Evolutionary conservation across 2,329 filamentous ascomycete genomes (phyloP).

Genomic region (Waltergamsia citrina): DNA sequence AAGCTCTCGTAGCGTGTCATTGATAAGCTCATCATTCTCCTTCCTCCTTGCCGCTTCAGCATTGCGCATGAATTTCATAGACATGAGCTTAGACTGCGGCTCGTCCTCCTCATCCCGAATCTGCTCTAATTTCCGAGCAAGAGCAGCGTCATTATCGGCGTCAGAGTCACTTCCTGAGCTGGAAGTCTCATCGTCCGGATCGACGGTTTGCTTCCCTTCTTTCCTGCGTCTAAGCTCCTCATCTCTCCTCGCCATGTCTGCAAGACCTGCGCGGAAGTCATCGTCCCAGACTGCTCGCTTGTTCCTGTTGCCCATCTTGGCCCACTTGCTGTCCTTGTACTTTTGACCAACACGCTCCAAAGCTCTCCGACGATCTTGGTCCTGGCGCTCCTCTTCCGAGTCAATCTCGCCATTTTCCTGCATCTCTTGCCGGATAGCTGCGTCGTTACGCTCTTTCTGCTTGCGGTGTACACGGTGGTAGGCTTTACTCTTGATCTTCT

Average conservation of each 20-base stretch:
- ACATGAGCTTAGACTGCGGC: slow-evolving; percentile 59
- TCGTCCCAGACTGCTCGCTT: slow-evolving; percentile 84
- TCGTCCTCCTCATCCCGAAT: slow-evolving; percentile 36
- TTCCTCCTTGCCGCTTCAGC: slow-evolving; percentile 78
- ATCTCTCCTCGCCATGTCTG: slow-evolving; percentile 72
- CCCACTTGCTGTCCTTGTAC: slow-evolving; percentile 87
- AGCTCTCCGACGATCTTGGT: slow-evolving; percentile 63
- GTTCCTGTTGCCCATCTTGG: slow-evolving; percentile 70
- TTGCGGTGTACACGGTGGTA: slow-evolving; percentile 89
- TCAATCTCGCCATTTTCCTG: slow-evolving; percentile 50
- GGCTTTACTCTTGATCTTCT: slow-evolving; percentile 97
- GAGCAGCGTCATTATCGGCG: slow-evolving; percentile 41
- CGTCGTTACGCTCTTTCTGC: slow-evolving; percentile 46
- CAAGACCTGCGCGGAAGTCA: slow-evolving; percentile 66
- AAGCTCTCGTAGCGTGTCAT: too few species aligned
- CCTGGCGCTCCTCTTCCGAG: slow-evolving; percentile 57
- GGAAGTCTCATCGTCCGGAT: slow-evolving; percentile 35
- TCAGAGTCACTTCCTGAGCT: slow-evolving; percentile 41
- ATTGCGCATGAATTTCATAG: slow-evolving; percentile 91
- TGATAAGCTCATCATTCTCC: slow-evolving; percentile 57
- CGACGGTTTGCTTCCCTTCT: slow-evolving; percentile 51
- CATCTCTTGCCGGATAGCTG: slow-evolving; percentile 41
- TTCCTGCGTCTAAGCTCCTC: slow-evolving; percentile 75
- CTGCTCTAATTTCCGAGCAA: slow-evolving; percentile 31
- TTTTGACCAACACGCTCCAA: slow-evolving; percentile 78